phyloP scores from a whole-genome alignment of 495 filamentous ascomycete species.

The Cladorrhinum samala region DNA sequence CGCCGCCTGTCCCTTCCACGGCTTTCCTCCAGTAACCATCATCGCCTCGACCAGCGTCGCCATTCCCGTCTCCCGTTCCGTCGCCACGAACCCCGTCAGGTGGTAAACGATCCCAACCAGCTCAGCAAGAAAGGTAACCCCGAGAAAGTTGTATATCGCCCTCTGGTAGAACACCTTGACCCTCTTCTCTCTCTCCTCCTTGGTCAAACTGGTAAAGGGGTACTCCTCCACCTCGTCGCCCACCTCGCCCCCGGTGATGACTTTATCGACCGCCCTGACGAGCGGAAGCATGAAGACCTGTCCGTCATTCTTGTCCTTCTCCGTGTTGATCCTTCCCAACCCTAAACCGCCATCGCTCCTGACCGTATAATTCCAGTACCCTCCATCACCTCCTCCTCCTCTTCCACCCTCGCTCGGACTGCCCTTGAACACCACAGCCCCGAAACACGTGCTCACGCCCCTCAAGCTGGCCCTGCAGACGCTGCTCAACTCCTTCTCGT shows the following conservation, averaged over 20 bases:
- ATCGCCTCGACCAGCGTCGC: constrained; percentile 75
- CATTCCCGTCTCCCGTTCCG: constrained; percentile 73
- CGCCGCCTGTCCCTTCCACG: constrained; percentile 63
- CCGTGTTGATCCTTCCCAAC: constrained; percentile 49
- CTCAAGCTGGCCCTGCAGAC: constrained; percentile 62
- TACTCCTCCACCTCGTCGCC: constrained; percentile 52
- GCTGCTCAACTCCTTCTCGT: constrained; percentile 49
- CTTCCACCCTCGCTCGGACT: constrained; percentile 61
- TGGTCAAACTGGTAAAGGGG: constrained; percentile 62
- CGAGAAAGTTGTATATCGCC: constrained; percentile 60
- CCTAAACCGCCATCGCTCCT: constrained; percentile 62
- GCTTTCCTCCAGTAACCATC: constrained; percentile 56
- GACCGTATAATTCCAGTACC: constrained; percentile 79
- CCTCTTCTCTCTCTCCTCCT: constrained; percentile 53
- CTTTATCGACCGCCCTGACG: constrained; percentile 67
- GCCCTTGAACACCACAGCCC: constrained; percentile 65
- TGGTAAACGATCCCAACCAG: constrained; percentile 70
- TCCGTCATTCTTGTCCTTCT: constrained; percentile 55
- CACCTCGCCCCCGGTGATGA: constrained; percentile 48
- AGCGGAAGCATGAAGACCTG: constrained; percentile 72
- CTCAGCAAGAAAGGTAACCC: constrained; percentile 60
- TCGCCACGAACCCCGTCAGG: constrained; percentile 66
- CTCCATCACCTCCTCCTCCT: constrained; percentile 46
- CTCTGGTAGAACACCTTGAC: constrained; percentile 63
- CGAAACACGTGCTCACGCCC: constrained; percentile 67